These are phyloP conservation scores for Angomonas deanei DNA, from an alignment of 208 protist genomes.

Conservation along the genomic window DNA sequence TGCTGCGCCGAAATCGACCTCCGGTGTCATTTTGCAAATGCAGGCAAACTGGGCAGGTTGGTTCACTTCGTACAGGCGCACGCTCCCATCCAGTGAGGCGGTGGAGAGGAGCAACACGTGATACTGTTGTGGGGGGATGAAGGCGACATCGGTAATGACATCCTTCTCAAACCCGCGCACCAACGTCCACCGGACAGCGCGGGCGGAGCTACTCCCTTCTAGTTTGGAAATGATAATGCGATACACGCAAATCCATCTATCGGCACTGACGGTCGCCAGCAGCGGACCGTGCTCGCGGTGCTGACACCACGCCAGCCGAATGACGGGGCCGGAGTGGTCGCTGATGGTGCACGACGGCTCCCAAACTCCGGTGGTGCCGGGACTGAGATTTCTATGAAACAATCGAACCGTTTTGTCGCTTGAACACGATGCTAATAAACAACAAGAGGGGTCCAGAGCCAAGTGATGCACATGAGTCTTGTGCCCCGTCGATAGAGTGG, in stretches of 20 bases:
- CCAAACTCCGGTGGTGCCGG: constrained; percentile 22
- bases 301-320: constrained; percentile 80
- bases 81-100: constrained; percentile 78
- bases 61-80: constrained; percentile 83
- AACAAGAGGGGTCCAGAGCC: constrained; percentile 69
- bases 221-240: constrained; percentile 61
- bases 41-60: constrained; percentile 61
- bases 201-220: constrained; percentile 34
- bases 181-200: constrained; percentile 48
- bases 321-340: constrained; percentile 74
- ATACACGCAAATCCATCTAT: constrained; percentile 85
- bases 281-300: constrained; percentile 78
- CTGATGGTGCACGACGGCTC: constrained; percentile 52
- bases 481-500: constrained; percentile 52
- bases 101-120: constrained; percentile 77
- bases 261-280: constrained; percentile 73
- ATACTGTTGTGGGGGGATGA: constrained; percentile 77
- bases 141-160: constrained; percentile 85
- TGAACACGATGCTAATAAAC: constrained; percentile 77
- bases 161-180: constrained; percentile 84
- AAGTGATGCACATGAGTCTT: constrained; percentile 79
- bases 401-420: constrained; percentile 84
- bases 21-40: constrained; percentile 59
- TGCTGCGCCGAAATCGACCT: constrained; percentile 21
- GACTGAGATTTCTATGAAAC: constrained; percentile 40